Conservation (phyloP, 768 basidiomycete species). For the Hericium rajendrae region DNA sequence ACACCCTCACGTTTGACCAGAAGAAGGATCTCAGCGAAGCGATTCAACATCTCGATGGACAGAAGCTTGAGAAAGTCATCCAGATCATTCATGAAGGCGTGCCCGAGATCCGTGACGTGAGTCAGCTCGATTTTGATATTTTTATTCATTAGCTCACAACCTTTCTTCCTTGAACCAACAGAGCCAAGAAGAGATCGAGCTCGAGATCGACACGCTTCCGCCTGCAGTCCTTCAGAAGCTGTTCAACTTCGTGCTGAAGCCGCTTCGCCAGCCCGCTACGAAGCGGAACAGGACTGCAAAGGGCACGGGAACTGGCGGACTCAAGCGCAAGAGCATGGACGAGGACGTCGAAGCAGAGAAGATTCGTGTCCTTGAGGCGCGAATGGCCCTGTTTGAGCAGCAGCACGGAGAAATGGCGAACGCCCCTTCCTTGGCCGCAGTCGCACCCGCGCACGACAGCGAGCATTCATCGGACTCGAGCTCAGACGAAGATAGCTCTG, state of each 20-base stretch:
- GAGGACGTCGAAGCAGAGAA: conserved; percentile 94
- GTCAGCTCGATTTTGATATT: conserved; percentile 23
- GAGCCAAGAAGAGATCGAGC: conserved; percentile 97
- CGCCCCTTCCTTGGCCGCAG: conserved; percentile 26
- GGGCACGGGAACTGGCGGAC: conserved; percentile 79
- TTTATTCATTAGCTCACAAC: conserved; percentile 6
- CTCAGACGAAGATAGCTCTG: conserved; percentile 71
- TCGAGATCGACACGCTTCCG: conserved; percentile 92
- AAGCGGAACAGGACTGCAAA: conserved; percentile 63
- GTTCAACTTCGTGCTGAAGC: conserved; percentile 90
- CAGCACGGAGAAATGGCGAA: conserved; percentile 27
- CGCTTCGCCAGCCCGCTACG: conserved; percentile 45
- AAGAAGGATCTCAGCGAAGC: conserved; percentile 98
- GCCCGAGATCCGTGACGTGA: conserved; percentile 86
- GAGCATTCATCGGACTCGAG: conserved; percentile 77
- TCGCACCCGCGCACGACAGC: conserved; percentile 43
- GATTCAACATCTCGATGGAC: conserved; percentile 76
- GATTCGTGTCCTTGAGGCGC: conserved; percentile 83
- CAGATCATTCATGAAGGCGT: conserved; percentile 92
- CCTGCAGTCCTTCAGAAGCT: conserved; percentile 80
- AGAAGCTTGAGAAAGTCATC: conserved; percentile 82
- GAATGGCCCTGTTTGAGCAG: conserved; percentile 76
- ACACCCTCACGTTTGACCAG: conserved; percentile 86
- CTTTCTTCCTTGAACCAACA: conserved; percentile 24
- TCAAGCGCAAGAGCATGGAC: conserved; percentile 94